phyloP scores from a whole-genome alignment of 768 basidiomycete genomes.

The Glaciozyma antarctica region DNA sequence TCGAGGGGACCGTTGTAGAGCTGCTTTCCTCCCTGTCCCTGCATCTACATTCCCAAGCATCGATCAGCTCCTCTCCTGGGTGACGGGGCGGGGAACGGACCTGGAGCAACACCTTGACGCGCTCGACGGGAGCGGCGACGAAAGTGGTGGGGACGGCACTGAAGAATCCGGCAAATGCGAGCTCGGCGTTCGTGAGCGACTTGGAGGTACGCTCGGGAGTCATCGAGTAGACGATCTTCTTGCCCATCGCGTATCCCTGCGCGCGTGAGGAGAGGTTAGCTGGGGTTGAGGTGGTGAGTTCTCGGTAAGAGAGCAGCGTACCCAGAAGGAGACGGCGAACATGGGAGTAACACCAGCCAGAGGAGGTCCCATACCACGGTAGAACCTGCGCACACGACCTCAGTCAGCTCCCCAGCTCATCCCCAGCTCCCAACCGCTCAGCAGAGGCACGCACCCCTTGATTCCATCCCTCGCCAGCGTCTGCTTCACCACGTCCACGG shows the following conservation, averaged over 20 bases:
- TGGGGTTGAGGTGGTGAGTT: neutral
- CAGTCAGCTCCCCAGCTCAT: neutral
- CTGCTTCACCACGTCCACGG: conserved; percentile 85
- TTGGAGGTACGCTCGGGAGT: conserved; percentile 69
- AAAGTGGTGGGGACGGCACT: conserved; percentile 86
- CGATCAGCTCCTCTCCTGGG: neutral
- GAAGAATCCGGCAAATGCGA: conserved; percentile 86
- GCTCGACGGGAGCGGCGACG: conserved; percentile 89
- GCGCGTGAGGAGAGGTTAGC: neutral
- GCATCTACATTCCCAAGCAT: conserved; percentile 48
- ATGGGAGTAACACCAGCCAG: conserved; percentile 69
- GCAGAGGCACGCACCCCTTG: conserved; percentile 52
- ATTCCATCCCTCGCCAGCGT: conserved; percentile 83
- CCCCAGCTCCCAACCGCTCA: neutral
- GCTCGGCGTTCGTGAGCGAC: conserved; percentile 60
- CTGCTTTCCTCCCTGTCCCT: conserved; percentile 70
- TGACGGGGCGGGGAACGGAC: conserved; percentile 41
- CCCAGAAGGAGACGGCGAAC: conserved; percentile 97
- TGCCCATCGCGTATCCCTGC: conserved; percentile 87
- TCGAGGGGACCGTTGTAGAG: conserved; percentile 86
- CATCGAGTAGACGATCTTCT: conserved; percentile 63
- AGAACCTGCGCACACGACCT: conserved; percentile 50
- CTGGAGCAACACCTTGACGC: conserved; percentile 92
- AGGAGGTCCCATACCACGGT: conserved; percentile 52
- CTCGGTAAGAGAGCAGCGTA: conserved; percentile 40